These are phyloP conservation scores for Pulicaria dysenterica DNA, from an alignment of 129 eudicot species.

Conservation along the genomic window DNA sequence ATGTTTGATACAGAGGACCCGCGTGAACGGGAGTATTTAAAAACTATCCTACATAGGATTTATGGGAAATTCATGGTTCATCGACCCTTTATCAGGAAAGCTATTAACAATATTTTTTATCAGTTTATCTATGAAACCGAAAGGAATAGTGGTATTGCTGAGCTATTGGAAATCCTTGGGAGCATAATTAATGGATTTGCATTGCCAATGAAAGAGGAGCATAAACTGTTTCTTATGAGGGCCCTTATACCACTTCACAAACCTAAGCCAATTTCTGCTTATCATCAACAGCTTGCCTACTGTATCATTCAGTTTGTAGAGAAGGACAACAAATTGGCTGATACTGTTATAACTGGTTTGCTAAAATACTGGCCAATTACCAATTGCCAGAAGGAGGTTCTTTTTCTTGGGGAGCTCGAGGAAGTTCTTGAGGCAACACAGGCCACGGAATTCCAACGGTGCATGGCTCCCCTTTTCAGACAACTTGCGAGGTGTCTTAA, in stretches of 20 bases:
- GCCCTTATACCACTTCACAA: slow-evolving; percentile 87
- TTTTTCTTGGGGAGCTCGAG: slow-evolving; percentile 82
- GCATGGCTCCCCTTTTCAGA: slow-evolving; percentile 79
- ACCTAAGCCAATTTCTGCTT: slow-evolving; percentile 64
- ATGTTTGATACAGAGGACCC: slow-evolving; percentile 91
- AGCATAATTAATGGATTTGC: slow-evolving; percentile 92
- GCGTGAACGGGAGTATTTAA: slow-evolving; percentile 79
- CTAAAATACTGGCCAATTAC: slow-evolving; percentile 86
- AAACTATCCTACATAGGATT: slow-evolving; percentile 81
- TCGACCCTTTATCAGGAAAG: slow-evolving; percentile 86
- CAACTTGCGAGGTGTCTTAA: slow-evolving; percentile 76
- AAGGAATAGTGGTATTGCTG: slow-evolving; percentile 77
- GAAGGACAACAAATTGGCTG: slow-evolving; percentile 74
- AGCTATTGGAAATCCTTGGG: slow-evolving; percentile 84
- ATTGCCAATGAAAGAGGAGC: slow-evolving; percentile 94
- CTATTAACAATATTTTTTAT: slow-evolving; percentile 75
- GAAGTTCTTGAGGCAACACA: slow-evolving; percentile 85
- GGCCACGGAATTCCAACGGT: slow-evolving; percentile 70
- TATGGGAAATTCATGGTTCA: slow-evolving; percentile 95
- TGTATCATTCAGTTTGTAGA: slow-evolving; percentile 87
- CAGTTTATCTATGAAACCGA: slow-evolving; percentile 81
- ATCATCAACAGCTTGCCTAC: slow-evolving; percentile 84
- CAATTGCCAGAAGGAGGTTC: slow-evolving; percentile 87
- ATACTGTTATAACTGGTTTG: slow-evolving; percentile 73
- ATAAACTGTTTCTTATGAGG: slow-evolving; percentile 78